Base-by-base conservation (phyloP, 2,329 filamentous ascomycete genomes). In the Cladobotryum mycophilum region DNA sequence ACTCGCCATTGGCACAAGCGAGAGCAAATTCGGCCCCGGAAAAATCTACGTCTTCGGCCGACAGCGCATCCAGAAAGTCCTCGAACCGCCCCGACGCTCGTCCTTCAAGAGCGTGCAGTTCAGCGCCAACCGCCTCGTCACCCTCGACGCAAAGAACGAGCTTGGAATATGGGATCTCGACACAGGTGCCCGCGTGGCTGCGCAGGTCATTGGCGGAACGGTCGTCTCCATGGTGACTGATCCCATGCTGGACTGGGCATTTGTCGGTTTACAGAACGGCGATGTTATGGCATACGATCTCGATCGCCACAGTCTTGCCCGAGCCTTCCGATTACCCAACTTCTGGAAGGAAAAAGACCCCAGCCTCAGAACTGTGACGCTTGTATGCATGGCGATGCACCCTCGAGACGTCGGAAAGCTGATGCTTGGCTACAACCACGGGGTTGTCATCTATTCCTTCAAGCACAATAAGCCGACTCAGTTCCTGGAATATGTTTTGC, bases 201-300 rank as follows among this genome's bases (percentile, higher is more conserved):
- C 82, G 34, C 86, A 90, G 64, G 81, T 87, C 4, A 85, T 89
- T 9, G 88, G 89, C 0, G 90, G 89, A 5, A 78, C 83, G 45
- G 88, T 91, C 17, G 84, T 82, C 13, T 79, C 81, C 33, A 66
- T 97, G 61, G 77, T 86, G 51, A 90, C 87, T 7, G 93, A 99
- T 65, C 89, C 92, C 1, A 88, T 89, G 71, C 76, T 99, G 53
- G 93, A 99, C 67, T 99, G 95, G 82, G 89, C 86, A 36, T 86
- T 99, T 55, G 74, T 97, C 41, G 93, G 90, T 12, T 73, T 90
- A 55, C 82, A 88, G 56, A 88, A 80, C 62, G 90, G 92, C 53
- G 91, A 97, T 52, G 76, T 97, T 11, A 78, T 92, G 53, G 89
- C 89, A n/a, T 99, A 92, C 65, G 93, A 99, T 66, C 76, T 99